phyloP scores from a whole-genome alignment of 2,329 filamentous ascomycete genomes.

The Colletotrichum chrysophilum region DNA sequence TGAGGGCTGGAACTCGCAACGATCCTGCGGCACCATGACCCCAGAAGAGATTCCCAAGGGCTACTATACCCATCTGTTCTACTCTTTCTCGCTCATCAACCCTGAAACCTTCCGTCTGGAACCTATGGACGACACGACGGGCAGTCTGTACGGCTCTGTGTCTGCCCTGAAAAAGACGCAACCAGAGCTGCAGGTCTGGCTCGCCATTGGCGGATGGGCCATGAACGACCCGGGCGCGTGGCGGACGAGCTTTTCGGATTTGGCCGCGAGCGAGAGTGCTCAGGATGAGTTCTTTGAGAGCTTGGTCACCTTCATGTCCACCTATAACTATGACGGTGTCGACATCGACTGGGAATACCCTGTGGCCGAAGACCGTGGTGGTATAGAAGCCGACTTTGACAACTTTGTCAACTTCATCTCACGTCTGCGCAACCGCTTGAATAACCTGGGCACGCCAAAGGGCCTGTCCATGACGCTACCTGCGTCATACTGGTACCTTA shows the following conservation, averaged over 20 bases:
- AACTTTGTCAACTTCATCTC: slow-evolving; percentile 11
- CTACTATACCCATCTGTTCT: slow-evolving; percentile 28
- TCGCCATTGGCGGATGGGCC: slow-evolving; percentile 47
- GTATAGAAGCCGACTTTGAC: slow-evolving; percentile 15
- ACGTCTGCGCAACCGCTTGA: background rate
- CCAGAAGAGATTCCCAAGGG: slow-evolving; percentile 28
- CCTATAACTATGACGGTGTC: slow-evolving; percentile 30
- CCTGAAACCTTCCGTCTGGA: slow-evolving; percentile 30
- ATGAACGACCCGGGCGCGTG: slow-evolving; percentile 40
- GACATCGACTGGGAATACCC: slow-evolving; percentile 31
- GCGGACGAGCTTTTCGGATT: slow-evolving; percentile 27
- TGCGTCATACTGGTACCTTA: slow-evolving; percentile 19
- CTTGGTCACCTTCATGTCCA: slow-evolving; percentile 22
- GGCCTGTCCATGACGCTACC: slow-evolving; percentile 7
- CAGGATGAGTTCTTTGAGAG: slow-evolving; percentile 25
- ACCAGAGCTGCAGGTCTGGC: slow-evolving; percentile 36
- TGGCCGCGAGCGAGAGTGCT: slow-evolving; percentile 7
- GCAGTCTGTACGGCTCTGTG: background rate
- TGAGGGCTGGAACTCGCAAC: slow-evolving; percentile 28
- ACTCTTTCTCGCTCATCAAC: slow-evolving; percentile 37
- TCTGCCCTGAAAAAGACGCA: slow-evolving; percentile 30
- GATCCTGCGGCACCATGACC: slow-evolving; percentile 26
- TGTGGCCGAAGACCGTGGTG: slow-evolving; percentile 19
- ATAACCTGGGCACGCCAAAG: background rate
- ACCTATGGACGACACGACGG: background rate